phyloP scores from a whole-genome alignment of 495 filamentous ascomycete species.

The Xylaria cubensis region DNA sequence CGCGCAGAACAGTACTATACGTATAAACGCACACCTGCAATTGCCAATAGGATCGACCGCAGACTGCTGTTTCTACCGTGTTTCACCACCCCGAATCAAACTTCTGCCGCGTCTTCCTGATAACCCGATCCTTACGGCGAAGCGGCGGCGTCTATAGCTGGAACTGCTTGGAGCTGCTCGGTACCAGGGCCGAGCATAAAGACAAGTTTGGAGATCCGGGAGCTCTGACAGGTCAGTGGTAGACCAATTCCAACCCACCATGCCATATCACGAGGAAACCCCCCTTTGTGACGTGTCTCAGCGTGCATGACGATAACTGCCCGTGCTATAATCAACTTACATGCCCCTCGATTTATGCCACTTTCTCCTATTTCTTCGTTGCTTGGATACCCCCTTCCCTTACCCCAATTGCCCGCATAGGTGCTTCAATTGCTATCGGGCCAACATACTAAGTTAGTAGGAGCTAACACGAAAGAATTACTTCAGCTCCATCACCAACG shows the following conservation, averaged over 20 bases:
- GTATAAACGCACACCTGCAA: background rate
- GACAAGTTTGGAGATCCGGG: conserved; percentile 30
- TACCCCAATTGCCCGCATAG: conserved; percentile 11
- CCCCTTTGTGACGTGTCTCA: conserved; percentile 43
- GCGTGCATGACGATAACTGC: conserved; percentile 33
- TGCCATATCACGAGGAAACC: conserved; percentile 27
- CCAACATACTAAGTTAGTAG: background rate
- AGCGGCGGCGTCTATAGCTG: conserved; percentile 10
- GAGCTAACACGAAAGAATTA: conserved; percentile 32
- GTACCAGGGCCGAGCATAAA: conserved; percentile 29
- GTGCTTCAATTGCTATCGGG: conserved; percentile 14
- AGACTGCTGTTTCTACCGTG: conserved; percentile 14
- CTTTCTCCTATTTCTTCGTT: background rate
- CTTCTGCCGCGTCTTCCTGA: background rate
- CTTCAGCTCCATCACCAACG: conserved; percentile 31
- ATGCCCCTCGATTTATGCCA: conserved; percentile 13
- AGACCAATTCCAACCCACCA: conserved; percentile 37
- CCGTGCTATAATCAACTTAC: conserved; percentile 17
- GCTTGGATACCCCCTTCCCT: conserved; percentile 8
- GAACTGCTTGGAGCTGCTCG: conserved; percentile 3
- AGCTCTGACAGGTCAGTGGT: conserved; percentile 40
- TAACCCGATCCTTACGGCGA: conserved; percentile 12
- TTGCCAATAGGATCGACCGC: background rate
- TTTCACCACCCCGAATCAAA: conserved; percentile 12
- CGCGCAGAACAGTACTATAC: background rate